These are phyloP conservation scores for Podospora pseudoanserina DNA, from an alignment of 495 filamentous ascomycete genomes.

Conservation along the genomic window DNA sequence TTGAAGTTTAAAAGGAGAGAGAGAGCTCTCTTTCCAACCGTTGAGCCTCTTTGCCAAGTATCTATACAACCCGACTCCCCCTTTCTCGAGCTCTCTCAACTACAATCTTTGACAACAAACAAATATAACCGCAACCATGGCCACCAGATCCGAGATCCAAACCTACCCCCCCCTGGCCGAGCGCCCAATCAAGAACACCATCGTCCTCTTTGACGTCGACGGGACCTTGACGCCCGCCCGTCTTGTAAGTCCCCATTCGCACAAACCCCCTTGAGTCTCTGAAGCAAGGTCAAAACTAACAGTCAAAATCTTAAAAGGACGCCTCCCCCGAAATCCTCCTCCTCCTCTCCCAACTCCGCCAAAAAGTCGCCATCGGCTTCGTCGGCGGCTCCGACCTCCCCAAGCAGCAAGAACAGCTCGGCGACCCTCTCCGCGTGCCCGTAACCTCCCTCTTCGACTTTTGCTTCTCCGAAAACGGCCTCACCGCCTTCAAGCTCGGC, in stretches of 20 bases:
- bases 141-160: constrained; percentile 8
- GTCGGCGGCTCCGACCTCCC: constrained; percentile 82
- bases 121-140: constrained; percentile 31
- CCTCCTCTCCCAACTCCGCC: constrained; percentile 72
- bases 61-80: background rate
- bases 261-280: too few species aligned
- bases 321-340: constrained; percentile 76
- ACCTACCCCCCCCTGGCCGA: constrained; percentile 69
- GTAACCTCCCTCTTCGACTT: constrained; percentile 88
- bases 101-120: background rate
- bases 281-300: too few species aligned
- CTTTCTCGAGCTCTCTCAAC: background rate
- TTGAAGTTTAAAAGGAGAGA: constrained; percentile 1
- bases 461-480: constrained; percentile 92
- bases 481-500: constrained; percentile 84
- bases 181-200: constrained; percentile 82
- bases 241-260: constrained; percentile 45
- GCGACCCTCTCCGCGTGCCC: constrained; percentile 49
- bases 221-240: constrained; percentile 78
- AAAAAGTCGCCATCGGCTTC: constrained; percentile 87
- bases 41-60: background rate
- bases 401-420: constrained; percentile 96
- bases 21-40: background rate
- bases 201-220: constrained; percentile 92
- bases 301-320: constrained; percentile 3